phyloP scores from a whole-genome alignment of 257 asterid species.

The Solanum gandarillasii region DNA sequence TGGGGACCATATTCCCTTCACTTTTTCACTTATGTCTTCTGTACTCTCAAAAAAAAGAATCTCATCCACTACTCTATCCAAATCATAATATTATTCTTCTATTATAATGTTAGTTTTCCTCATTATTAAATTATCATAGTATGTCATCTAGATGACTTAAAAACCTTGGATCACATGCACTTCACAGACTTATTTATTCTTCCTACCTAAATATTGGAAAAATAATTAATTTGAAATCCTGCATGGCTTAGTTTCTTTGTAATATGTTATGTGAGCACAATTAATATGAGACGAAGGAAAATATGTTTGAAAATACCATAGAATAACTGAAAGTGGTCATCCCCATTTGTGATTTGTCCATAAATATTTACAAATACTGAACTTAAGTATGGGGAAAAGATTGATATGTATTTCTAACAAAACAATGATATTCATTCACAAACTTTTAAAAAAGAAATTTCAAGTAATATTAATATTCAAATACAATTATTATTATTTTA shows the following conservation, averaged over 20 bases:
- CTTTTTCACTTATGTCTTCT: neutral
- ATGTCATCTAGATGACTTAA: neutral
- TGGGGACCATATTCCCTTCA: conserved; percentile 13
- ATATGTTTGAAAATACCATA: neutral
- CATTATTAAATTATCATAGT: neutral
- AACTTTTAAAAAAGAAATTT: neutral
- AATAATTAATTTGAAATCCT: neutral
- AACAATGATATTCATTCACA: neutral
- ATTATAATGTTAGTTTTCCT: neutral
- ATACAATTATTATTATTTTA: neutral
- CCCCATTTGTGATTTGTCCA: neutral
- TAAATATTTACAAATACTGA: neutral
- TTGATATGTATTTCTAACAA: neutral
- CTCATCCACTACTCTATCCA: neutral
- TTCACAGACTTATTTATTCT: neutral
- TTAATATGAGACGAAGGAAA: neutral
- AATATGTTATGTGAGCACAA: neutral
- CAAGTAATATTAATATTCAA: neutral
- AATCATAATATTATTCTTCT: neutral
- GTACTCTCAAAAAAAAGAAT: neutral
- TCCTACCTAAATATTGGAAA: neutral
- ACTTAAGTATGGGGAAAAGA: neutral
- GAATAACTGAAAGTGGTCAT: neutral
- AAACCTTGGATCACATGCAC: neutral
- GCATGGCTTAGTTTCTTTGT: neutral